A percentile compares a stretch with the other conserved stretches of the same genome.
Evolutionary conservation across 2,329 filamentous ascomycete genomes (phyloP).

Genomic region (Colletotrichum sidae): DNA sequence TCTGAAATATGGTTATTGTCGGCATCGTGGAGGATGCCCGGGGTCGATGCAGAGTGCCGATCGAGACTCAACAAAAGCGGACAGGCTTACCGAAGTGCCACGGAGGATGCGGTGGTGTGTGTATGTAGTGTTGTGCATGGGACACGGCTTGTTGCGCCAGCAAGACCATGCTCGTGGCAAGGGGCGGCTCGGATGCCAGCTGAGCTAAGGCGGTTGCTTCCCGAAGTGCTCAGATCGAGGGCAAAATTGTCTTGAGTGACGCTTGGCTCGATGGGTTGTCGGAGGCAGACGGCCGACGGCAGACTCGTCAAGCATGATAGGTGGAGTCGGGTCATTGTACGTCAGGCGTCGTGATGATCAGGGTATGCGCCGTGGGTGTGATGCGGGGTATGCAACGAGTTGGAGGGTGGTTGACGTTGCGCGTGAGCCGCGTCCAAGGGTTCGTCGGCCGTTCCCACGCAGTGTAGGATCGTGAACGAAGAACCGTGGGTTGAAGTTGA

Average conservation of each 20-base stretch:
- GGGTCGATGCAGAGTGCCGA: conserved; percentile 8
- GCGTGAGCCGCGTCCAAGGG: background rate
- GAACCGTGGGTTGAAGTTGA: background rate
- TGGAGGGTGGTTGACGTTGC: background rate
- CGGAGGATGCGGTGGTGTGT: conserved; percentile 1
- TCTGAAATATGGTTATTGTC: conserved; percentile 19
- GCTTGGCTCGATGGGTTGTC: conserved; percentile 34
- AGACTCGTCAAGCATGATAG: conserved; percentile 28
- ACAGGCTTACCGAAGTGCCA: conserved; percentile 27
- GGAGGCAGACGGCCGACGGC: conserved; percentile 35
- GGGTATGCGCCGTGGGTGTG: background rate
- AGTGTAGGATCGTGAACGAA: background rate
- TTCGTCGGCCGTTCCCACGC: background rate
- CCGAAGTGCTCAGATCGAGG: conserved; percentile 22
- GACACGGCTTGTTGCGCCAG: conserved; percentile 8
- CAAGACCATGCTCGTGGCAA: background rate
- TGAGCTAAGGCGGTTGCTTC: conserved; percentile 25
- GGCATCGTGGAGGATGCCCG: conserved; percentile 4
- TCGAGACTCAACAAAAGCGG: conserved; percentile 8
- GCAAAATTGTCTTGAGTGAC: conserved; percentile 15
- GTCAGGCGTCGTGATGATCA: background rate
- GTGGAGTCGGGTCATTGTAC: conserved; percentile 24
- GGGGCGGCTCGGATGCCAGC: background rate
- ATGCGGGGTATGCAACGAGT: conserved; percentile 24
- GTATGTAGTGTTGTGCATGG: conserved; percentile 2